Evolutionary conservation across 768 basidiomycete genomes (phyloP), one percentile per base, ranked within the genome.

Genomic region (Tubosaeta sp.): DNA sequence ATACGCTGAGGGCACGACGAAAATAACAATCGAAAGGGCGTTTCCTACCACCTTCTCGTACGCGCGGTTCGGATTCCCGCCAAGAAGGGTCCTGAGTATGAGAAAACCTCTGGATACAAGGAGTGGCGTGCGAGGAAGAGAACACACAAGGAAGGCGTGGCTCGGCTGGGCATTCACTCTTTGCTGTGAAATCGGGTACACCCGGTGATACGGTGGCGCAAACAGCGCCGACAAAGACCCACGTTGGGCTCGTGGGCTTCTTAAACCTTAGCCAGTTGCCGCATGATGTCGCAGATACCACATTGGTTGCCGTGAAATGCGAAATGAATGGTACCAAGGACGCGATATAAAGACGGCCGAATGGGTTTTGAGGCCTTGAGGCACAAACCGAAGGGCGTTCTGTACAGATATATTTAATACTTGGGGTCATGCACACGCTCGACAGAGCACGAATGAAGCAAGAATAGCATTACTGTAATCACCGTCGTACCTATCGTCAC

Each of bases 371-470:
- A 14, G 10, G 35, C 8, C 35, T 36, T 18, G 7, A 7, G 19
- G 22, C 22, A 32, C 22, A 35, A 40, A 41, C 14, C 12, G 22
- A 18, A 18, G 25, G 21, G 12, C 13, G 22, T 41, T 46, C 43
- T 51, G 49, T 44, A 58, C 25, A 54, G 44, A 45, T 38, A 5
- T 30, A 52, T 13, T 29, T 44, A 18, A 38, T 31, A 48, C 12
- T 31, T 21, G 16, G 43, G n/a, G 12, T 46, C 27, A 51, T 18
- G 55, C 35, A 52, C 41, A 44, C 18, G 36, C 18, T 43, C 6
- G 39, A 44, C 34, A 56, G 47, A 62, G 49, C 51, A 53, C 16
- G 34, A 16, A 44, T 22, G 22, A 52, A 35, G 48, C 43, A 43
- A 21, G 30, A 39, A 39, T 7, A 32, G 36, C 16, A 18, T 25